Evolutionary conservation across 75 land plant species (phyloP).

Genomic region (Azolla pinnata): DNA sequence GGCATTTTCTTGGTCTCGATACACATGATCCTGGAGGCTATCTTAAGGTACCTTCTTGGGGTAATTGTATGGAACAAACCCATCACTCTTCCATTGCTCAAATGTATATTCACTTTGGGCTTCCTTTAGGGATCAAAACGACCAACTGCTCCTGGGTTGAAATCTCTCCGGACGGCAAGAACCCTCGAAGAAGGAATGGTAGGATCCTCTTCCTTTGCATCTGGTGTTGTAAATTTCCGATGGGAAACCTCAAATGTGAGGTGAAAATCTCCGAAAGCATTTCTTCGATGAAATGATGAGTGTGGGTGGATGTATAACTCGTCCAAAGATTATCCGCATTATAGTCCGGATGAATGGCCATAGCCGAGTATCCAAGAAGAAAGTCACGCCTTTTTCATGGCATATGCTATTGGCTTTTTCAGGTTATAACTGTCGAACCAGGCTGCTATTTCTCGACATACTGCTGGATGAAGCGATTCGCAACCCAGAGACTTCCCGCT

Average conservation of each 20-base stretch:
- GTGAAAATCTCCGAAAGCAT: too few species aligned
- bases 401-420: neutral
- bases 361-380: too few species aligned
- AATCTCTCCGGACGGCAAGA: conserved; percentile 60
- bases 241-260: too few species aligned
- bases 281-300: too few species aligned
- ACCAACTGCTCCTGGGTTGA: conserved; percentile 70
- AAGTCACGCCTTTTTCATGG: neutral
- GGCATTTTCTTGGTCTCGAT: conserved; percentile 93
- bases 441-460: conserved; percentile 87
- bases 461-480: conserved; percentile 61
- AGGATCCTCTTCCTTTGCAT: conserved; percentile 3
- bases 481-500: conserved; percentile 40
- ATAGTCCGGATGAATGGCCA: too few species aligned
- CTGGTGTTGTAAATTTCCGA: too few species aligned
- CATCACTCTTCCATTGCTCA: too few species aligned
- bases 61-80: neutral
- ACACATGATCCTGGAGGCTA: conserved; percentile 99
- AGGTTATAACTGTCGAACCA: conserved; percentile 95
- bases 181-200: conserved; percentile 84
- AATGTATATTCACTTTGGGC: neutral
- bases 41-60: conserved; percentile 29
- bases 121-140: conserved; percentile 60
- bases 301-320: too few species aligned
- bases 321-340: too few species aligned